phyloP scores from a whole-genome alignment of 2,329 filamentous ascomycete species.

The Exophiala alcalophila region DNA sequence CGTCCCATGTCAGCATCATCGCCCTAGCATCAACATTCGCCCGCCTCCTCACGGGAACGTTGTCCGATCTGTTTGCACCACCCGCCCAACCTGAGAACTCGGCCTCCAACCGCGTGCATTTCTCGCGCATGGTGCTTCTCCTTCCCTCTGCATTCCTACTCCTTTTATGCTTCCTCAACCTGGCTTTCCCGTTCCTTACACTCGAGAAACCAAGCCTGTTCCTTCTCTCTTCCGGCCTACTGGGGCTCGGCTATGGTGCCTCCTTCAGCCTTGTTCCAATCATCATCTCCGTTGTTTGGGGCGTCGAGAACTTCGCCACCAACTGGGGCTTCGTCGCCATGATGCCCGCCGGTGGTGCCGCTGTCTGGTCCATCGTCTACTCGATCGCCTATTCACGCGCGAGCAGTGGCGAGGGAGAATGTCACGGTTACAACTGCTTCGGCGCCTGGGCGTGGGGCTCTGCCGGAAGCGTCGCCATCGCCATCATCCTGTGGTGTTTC shows the following conservation, averaged over 20 bases:
- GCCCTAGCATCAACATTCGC: conserved; percentile 87
- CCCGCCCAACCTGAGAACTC: conserved; percentile 38
- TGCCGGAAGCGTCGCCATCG: conserved; percentile 70
- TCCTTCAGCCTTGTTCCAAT: conserved; percentile 87
- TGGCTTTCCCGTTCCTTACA: conserved; percentile 74
- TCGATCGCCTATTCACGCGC: conserved; percentile 48
- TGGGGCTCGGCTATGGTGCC: conserved; percentile 90
- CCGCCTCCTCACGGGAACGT: conserved; percentile 80
- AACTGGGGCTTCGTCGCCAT: conserved; percentile 97
- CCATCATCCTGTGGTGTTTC: conserved; percentile 67
- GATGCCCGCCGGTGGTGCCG: conserved; percentile 81
- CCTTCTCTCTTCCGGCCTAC: conserved; percentile 76
- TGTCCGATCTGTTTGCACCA: conserved; percentile 82
- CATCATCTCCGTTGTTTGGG: conserved; percentile 96
- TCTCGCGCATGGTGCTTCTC: conserved; percentile 79
- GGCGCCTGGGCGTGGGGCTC: conserved; percentile 80
- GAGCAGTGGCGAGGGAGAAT: conserved; percentile 55
- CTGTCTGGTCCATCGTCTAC: conserved; percentile 89
- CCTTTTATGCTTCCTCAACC: conserved; percentile 70
- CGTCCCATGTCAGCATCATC: conserved; percentile 87
- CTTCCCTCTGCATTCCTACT: conserved; percentile 71
- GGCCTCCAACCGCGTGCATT: conserved; percentile 33
- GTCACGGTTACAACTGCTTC: conserved; percentile 80
- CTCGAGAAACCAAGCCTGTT: conserved; percentile 75
- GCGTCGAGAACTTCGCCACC: conserved; percentile 96